phyloP scores from a whole-genome alignment of 371 early-diverging fungal species.

The Dipsacomyces acuminosporus region DNA sequence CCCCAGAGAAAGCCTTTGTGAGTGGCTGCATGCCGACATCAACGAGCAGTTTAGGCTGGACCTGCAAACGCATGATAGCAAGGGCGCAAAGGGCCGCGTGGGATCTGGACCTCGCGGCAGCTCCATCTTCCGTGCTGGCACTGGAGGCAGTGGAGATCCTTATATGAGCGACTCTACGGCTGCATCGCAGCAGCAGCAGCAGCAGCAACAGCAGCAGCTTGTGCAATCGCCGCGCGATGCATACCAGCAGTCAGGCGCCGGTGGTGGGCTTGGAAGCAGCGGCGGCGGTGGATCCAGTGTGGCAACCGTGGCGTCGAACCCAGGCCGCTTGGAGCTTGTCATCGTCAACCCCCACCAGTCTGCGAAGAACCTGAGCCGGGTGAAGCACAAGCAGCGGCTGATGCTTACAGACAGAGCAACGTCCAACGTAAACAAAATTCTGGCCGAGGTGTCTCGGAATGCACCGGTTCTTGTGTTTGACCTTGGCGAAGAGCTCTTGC shows the following conservation, averaged over 20 bases:
- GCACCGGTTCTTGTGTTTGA: conserved; percentile 66
- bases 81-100: neutral
- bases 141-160: too few relatives aligned
- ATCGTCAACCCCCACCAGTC: conserved; percentile 28
- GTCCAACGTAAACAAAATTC: conserved; percentile 25
- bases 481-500: conserved; percentile 56
- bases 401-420: conserved; percentile 65
- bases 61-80: conserved; percentile 51
- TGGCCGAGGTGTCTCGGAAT: conserved; percentile 46
- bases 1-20: conserved; percentile 51
- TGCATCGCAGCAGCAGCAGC: neutral
- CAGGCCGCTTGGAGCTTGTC: conserved; percentile 18
- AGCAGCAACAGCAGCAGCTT: neutral
- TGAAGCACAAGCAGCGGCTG: conserved; percentile 68
- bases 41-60: conserved; percentile 64
- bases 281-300: conserved; percentile 1
- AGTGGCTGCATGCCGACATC: conserved; percentile 64
- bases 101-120: too few relatives aligned
- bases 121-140: too few relatives aligned
- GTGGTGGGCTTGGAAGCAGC: conserved; percentile 1
- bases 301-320: neutral
- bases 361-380: conserved; percentile 32
- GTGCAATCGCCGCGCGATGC: too few relatives aligned
- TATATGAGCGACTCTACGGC: too few relatives aligned
- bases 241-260: neutral